Percentiles rank a stretch among this genome's conserved stretches.
Evolutionary conservation across 805 yeast genomes (phyloP).

Genomic region (Metschnikowia sp.): DNA sequence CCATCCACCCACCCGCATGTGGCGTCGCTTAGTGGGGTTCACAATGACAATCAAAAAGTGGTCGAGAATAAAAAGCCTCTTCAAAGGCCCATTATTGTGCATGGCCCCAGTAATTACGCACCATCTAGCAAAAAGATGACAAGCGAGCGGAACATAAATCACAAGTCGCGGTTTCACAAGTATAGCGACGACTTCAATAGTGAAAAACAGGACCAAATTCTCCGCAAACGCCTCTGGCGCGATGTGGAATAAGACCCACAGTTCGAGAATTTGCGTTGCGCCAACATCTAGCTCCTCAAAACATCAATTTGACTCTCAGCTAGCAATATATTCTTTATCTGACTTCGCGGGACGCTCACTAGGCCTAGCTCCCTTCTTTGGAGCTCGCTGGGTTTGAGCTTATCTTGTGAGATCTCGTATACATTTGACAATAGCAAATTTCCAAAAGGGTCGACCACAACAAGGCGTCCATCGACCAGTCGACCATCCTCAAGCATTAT

Average conservation of each 20-base stretch:
- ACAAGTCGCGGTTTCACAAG: conserved; percentile 1
- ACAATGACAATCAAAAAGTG: background rate
- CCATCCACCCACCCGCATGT: conserved; percentile 1
- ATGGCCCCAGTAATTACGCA: conserved; percentile 5
- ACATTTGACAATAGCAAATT: conserved; percentile 36
- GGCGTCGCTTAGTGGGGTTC: background rate
- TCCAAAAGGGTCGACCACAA: conserved; percentile 44
- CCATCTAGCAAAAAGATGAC: background rate
- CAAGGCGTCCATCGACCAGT: conserved; percentile 34
- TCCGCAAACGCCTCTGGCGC: conserved; percentile 7
- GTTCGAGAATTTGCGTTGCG: background rate
- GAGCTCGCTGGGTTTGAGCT: conserved; percentile 16
- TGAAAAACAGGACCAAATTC: conserved; percentile 8
- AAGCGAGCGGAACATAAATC: background rate
- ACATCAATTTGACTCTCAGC: conserved; percentile 14
- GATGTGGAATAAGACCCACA: background rate
- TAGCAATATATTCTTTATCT: conserved; percentile 19
- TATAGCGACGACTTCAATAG: conserved; percentile 1
- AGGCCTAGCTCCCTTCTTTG: conserved; percentile 27
- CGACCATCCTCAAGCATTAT: conserved; percentile 30
- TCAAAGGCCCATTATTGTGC: conserved; percentile 4
- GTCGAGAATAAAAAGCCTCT: background rate
- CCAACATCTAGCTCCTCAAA: background rate
- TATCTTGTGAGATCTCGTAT: conserved; percentile 30
- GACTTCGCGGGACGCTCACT: conserved; percentile 24